Evolutionary conservation across 2,329 filamentous ascomycete species (phyloP).

Genomic region (Neoscytalidium dimidiatum): DNA sequence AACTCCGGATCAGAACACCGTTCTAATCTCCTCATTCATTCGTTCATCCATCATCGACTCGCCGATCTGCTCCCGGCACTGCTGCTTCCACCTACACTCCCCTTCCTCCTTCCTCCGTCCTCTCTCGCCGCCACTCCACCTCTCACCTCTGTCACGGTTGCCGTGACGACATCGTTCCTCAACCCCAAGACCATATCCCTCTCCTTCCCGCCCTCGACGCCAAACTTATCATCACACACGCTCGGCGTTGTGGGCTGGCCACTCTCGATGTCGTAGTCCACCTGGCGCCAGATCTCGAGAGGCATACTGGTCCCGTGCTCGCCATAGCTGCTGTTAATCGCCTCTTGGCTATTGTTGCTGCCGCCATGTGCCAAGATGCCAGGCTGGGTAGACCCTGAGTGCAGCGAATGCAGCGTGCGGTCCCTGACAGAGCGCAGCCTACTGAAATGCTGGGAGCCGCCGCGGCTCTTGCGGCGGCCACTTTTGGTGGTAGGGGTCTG

Average conservation of each 20-base stretch:
- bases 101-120: background rate
- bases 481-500: background rate
- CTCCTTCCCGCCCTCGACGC: background rate
- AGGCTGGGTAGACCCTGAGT: background rate
- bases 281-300: conserved; percentile 20
- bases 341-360: conserved; percentile 4
- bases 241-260: background rate
- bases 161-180: background rate
- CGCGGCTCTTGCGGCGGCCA: background rate
- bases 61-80: background rate
- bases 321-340: background rate
- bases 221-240: background rate
- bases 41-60: background rate
- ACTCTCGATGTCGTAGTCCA: conserved; percentile 20
- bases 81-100: background rate
- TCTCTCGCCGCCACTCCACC: background rate
- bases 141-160: background rate
- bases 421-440: background rate
- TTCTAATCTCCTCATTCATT: background rate
- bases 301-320: background rate
- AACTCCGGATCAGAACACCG: background rate
- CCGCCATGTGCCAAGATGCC: background rate
- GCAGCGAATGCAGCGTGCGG: conserved; percentile 1
- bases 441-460: conserved; percentile 1
- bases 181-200: background rate